Evolutionary conservation across 2,329 filamentous ascomycete species (phyloP).

Genomic region (Fusarium robinianum): DNA sequence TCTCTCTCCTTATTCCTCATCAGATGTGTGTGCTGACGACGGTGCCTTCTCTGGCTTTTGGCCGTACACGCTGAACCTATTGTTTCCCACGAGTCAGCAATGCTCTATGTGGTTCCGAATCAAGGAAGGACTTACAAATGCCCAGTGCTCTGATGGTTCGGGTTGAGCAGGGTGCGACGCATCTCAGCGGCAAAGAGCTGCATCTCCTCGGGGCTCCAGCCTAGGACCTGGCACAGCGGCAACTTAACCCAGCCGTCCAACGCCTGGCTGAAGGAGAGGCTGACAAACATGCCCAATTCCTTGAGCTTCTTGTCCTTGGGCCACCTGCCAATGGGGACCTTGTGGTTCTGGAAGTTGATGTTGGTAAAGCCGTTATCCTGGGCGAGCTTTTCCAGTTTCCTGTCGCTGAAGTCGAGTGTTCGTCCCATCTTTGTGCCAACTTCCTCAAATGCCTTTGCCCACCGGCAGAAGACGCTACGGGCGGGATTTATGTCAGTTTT

Average conservation of each 20-base stretch:
- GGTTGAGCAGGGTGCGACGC: conserved; percentile 19
- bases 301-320: conserved; percentile 30
- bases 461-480: conserved; percentile 22
- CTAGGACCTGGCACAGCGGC: conserved; percentile 27
- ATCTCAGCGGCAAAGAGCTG: conserved; percentile 31
- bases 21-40: too few relatives aligned
- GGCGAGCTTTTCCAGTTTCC: conserved; percentile 25
- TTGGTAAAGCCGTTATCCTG: conserved; percentile 11
- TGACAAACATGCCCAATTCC: conserved; percentile 29
- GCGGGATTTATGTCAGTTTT: accelerated
- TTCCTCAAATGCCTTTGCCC: conserved; percentile 20
- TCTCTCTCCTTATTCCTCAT: too few relatives aligned
- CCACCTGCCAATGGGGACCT: conserved; percentile 27
- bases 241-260: conserved; percentile 31
- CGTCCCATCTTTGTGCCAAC: conserved; percentile 24
- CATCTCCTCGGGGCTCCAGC: conserved; percentile 30
- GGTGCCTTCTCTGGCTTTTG: conserved; percentile 11
- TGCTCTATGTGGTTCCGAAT: accelerated
- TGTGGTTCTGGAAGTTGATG: conserved; percentile 18
- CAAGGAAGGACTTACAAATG: conserved; percentile 17
- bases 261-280: conserved; percentile 30
- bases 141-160: conserved; percentile 22
- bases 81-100: not conserved
- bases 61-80: conserved; percentile 25
- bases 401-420: conserved; percentile 27